Base-by-base conservation (phyloP, 2,329 filamentous ascomycete genomes). In the Trichoderma endophyticum region DNA sequence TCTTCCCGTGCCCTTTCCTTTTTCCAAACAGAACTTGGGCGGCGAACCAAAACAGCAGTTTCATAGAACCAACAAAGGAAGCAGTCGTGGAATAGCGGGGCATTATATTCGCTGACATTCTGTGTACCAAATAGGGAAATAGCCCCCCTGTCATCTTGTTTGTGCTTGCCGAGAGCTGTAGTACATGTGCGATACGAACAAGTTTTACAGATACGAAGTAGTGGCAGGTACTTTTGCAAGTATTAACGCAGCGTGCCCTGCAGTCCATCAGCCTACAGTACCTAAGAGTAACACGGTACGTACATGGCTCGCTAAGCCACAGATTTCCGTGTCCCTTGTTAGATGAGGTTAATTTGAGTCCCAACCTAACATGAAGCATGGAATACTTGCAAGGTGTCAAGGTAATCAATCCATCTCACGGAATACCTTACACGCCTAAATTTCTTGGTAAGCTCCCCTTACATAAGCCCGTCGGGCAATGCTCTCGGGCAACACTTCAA, bases 291-390 rank as follows among this genome's bases (percentile, higher is more conserved):
- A 24, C 11, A 24, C 48, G n/a, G n/a, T 6, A 21, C 18, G 18
- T 51, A 54, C 21, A 54, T 6, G 48, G 48, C 48, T 62, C 59
- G 59, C 59, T 62, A 39, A 24, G 60, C 7, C 15, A n/a, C 34
- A 24, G 15, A n/a, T 28, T 12, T 15, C 15, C 11, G 15, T 43
- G 39, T 32, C 39, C 62, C 62, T 65, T 65, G 39, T 65, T 26
- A 43, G 39, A 14, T 21, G 62, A 65, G 62, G 62, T 65, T 65
- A 65, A 65, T 65, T 36, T 65, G 30, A 65, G 62, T 26, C 21
- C 39, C 21, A 26, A 43, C n/a, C 11, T 14, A 24, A 7, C 14
- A 63, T 18, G 62, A 18, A 54, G 48, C 63, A 54, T 21, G 65
- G 18, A n/a, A 34, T 7, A 43, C 14, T 26, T 57, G 48, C 21